Base-by-base conservation (phyloP, 495 filamentous ascomycete genomes). In the Saxophila tyrrhenica region DNA sequence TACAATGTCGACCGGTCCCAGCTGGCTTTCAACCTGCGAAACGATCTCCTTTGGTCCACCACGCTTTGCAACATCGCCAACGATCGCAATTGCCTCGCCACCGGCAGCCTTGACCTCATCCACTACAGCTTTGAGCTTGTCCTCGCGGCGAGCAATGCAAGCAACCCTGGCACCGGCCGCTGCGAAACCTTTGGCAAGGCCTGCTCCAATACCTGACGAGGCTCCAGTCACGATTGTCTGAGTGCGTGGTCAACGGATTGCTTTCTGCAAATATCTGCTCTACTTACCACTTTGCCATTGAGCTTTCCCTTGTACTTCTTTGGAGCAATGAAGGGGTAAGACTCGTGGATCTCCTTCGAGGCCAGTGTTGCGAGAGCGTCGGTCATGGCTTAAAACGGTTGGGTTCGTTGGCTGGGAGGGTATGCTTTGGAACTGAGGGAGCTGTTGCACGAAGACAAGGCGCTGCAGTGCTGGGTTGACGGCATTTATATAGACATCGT, bases 171-270 rank as follows among this genome's bases (percentile, higher is more conserved):
- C 61, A 39, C 68, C 68, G 52, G 68, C 57, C 19, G 48, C 49
- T 21, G 61, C 61, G 52, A 54, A 67, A 19, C 54, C 42, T 17
- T 62, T 56, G 49, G 66, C 62, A 17, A 60, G 66, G 13, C 57
- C 60, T 1, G 60, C 56, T 35, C 68, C 68, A 21, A 67, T 50
- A 38, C 68, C 68, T 21, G 62, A 61, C n/a, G 64, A 64, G 19
- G 63, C 25, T 52, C 67, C 67, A 13, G 67, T 70, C 43, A 70
- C 57, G 35, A 70, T 60, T 48, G 65, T 62, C 49, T 51, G 23
- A 13, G 16, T 19, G 24, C 25, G 16, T n/a, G 9, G 49, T 51
- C 32, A 51, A n/a, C n/a, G n/a, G n/a, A n/a, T n/a, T n/a, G 29
- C 23, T 39, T 46, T n/a, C 43, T 10, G 9, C 19, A 8, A 22